Base-by-base conservation (phyloP, 1,284 basidiomycete species). In the Trametes sp. region DNA sequence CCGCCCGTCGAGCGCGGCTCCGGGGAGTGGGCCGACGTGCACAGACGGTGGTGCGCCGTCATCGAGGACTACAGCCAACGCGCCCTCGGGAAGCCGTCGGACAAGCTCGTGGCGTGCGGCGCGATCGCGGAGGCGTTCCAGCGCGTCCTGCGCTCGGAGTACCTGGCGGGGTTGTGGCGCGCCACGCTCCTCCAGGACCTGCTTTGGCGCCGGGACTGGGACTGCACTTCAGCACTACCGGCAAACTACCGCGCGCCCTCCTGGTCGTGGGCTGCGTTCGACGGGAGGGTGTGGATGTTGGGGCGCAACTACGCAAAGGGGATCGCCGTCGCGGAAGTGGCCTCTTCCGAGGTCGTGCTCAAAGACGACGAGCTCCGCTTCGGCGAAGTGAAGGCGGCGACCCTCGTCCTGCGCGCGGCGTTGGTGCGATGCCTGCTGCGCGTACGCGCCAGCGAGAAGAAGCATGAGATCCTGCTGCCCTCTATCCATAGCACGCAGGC, bases 51-150 rank as follows among this genome's bases (percentile, higher is more conserved):
- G 66, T 28, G 36, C n/a, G 55, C 57, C 14, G 48, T 57, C 4
- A 53, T 67, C 28, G 58, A 51, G 1, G 61, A 67, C 48, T 67
- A 67, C 58, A 64, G 58, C 9, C 62, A 50, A 2, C 63, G 66
- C 28, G 21, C 36, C 1, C 14, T 65, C 24, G 21, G 60, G 2
- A 51, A 56, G 29, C 60, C 65, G 7, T 56, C 28, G 6, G 65
- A 67, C 65, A 64, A 64, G 46, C 61, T 67, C 48, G 31, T 62
- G 28, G 65, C 65, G 46, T 61, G 62, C 52, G 62, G 62, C 23
- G 58, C 54, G 5, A 48, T 67, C 60, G 65, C 65, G 1, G 63
- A 64, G 57, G 51, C 51, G 13, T 67, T 67, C 63, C 41, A 54
- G 13, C 62, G 63, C n/a, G 44, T 49, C 21, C 59, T 57, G 57